Conservation (phyloP, 2,329 filamentous ascomycete species). For the Teratosphaeria gauchensis region DNA sequence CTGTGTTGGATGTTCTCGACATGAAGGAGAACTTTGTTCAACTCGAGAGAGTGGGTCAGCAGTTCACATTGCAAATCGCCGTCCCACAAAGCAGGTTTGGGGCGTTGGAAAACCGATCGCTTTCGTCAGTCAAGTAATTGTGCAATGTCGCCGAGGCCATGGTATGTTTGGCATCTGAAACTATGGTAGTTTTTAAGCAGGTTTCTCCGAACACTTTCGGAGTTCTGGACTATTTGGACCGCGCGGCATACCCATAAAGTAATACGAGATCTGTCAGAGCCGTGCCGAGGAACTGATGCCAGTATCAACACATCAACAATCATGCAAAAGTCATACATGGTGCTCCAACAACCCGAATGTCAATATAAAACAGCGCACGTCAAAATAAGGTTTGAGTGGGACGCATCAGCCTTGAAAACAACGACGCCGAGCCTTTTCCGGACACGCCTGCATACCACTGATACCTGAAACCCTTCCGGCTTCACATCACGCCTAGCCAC, state of each 20-base stretch:
- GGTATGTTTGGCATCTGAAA: background rate
- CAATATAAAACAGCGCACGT: background rate
- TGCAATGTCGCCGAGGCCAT: background rate
- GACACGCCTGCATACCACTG: background rate
- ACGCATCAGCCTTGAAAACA: background rate
- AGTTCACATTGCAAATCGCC: background rate
- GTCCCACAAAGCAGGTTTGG: background rate
- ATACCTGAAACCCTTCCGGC: background rate
- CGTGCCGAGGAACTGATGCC: too few relatives aligned
- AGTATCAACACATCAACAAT: background rate
- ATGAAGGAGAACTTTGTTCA: background rate
- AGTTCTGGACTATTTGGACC: background rate
- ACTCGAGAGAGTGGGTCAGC: background rate
- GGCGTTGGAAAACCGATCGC: background rate
- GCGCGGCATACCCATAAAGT: background rate
- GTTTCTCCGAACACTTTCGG: background rate
- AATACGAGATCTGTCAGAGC: too few relatives aligned
- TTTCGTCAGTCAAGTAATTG: background rate
- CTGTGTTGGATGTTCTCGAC: background rate
- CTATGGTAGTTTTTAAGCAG: background rate
- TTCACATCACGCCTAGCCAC: background rate
- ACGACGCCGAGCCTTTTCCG: background rate
- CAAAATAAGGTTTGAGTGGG: background rate
- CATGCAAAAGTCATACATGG: background rate
- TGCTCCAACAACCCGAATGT: background rate